Conservation (phyloP, 352 stramenopile genomes). For the Pythium grandisporangium region DNA sequence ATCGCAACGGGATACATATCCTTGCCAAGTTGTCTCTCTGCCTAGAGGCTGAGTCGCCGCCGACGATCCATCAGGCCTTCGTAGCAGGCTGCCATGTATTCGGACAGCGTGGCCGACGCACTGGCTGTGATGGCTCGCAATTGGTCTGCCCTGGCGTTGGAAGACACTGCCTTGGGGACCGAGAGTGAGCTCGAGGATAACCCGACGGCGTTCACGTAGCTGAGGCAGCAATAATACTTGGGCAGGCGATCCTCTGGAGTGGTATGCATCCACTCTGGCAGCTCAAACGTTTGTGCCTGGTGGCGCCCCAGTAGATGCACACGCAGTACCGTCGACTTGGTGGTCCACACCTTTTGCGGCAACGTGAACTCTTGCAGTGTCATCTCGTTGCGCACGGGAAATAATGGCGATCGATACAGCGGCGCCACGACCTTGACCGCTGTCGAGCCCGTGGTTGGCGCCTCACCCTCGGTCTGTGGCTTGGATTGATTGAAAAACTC, state of each 20-base stretch:
- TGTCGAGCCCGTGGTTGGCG: not conserved
- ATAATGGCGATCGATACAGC: conserved; percentile 49
- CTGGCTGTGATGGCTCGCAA: conserved; percentile 19
- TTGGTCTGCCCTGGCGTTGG: no score
- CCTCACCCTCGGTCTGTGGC: not conserved
- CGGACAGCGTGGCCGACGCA: conserved; percentile 19
- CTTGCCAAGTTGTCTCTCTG: no score
- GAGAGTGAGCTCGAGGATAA: conserved; percentile 10
- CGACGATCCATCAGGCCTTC: conserved; percentile 45
- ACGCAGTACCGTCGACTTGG: conserved; percentile 32
- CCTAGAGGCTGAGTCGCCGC: no score
- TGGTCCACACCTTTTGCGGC: conserved; percentile 29
- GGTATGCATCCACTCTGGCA: conserved; percentile 35
- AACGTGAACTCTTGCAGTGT: conserved; percentile 52
- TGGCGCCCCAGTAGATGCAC: conserved; percentile 59
- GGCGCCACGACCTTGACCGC: conserved; percentile 9
- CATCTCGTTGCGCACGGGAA: conserved; percentile 63
- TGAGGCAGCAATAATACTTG: conserved; percentile 78
- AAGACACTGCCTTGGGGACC: conserved; percentile 4
- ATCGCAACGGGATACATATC: no score
- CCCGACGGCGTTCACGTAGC: conserved; percentile 60
- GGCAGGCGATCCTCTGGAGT: conserved; percentile 30
- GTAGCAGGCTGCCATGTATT: conserved; percentile 58
- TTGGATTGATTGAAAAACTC: conserved; percentile 68
- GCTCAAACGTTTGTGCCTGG: conserved; percentile 62